Percentiles rank a stretch among this genome's conserved stretches.
phyloP scores from a whole-genome alignment of 2,329 filamentous ascomycete genomes.

The Ceratocystis destructans region DNA sequence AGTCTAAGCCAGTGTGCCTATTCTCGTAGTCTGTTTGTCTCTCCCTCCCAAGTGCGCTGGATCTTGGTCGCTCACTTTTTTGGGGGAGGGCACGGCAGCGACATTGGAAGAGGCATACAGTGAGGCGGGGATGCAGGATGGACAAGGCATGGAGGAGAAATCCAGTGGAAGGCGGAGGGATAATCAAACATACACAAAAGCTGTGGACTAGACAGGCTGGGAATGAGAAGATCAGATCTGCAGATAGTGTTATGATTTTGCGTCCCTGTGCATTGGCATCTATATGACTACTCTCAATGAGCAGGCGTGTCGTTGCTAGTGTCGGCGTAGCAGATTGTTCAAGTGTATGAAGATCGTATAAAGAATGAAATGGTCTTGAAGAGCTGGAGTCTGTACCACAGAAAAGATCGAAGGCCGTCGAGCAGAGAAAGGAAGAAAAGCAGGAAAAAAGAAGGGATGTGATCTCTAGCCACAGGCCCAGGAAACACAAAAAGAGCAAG shows the following conservation, averaged over 20 bases:
- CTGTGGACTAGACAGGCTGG: no score
- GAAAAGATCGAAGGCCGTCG: background rate
- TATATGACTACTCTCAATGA: background rate
- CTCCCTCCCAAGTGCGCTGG: background rate
- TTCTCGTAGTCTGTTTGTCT: background rate
- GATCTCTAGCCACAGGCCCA: constrained; percentile 8
- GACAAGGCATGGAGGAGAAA: no score
- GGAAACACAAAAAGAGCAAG: constrained; percentile 3
- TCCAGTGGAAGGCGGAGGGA: no score
- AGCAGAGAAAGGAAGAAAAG: background rate
- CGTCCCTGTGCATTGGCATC: background rate
- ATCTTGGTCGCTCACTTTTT: background rate
- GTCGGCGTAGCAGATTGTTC: no score
- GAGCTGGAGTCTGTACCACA: background rate
- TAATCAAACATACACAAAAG: no score
- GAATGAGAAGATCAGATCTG: background rate
- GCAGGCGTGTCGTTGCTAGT: no score
- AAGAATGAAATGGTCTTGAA: background rate
- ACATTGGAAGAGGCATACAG: no score
- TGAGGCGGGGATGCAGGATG: no score
- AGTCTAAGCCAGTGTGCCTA: background rate
- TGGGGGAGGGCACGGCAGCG: background rate
- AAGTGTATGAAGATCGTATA: background rate
- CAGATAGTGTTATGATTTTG: background rate
- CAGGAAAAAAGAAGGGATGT: background rate